Conservation (phyloP, 2,329 filamentous ascomycete genomes). For the Botrytis porri region DNA sequence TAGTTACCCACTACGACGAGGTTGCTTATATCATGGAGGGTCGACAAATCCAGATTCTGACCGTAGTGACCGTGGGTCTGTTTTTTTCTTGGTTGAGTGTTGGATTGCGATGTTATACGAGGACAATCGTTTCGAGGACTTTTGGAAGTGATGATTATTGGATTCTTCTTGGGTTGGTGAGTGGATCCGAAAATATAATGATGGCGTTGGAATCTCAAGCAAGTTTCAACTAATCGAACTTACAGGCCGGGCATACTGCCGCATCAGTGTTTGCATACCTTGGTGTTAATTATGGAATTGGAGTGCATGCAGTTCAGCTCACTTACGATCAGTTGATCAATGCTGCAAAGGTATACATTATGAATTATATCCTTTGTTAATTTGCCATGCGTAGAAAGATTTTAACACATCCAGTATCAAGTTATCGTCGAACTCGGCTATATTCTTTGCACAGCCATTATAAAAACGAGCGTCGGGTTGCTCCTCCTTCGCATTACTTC, state of each 20-base stretch:
- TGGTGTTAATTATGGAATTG: background rate
- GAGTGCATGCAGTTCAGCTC: background rate
- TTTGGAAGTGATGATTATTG: slow-evolving; percentile 17
- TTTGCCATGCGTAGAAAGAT: background rate
- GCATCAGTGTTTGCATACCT: background rate
- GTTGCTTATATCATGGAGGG: background rate
- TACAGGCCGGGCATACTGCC: background rate
- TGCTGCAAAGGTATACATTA: slow-evolving; percentile 7
- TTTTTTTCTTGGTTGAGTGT: slow-evolving; percentile 5
- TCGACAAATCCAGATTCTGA: background rate
- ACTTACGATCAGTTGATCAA: background rate
- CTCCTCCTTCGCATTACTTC: slow-evolving; percentile 12
- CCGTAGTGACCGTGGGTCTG: background rate
- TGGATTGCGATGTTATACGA: slow-evolving; percentile 7
- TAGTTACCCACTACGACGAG: background rate
- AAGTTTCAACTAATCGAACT: background rate
- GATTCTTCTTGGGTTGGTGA: background rate
- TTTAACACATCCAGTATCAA: slow-evolving; percentile 8
- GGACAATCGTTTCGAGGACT: background rate
- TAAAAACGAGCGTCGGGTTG: slow-evolving; percentile 16
- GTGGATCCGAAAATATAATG: background rate
- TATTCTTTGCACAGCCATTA: background rate
- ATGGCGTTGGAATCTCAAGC: background rate
- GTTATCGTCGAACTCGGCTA: background rate
- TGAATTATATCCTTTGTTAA: background rate